phyloP scores from a whole-genome alignment of 139 green algal species.

The Eudorina sp. region DNA sequence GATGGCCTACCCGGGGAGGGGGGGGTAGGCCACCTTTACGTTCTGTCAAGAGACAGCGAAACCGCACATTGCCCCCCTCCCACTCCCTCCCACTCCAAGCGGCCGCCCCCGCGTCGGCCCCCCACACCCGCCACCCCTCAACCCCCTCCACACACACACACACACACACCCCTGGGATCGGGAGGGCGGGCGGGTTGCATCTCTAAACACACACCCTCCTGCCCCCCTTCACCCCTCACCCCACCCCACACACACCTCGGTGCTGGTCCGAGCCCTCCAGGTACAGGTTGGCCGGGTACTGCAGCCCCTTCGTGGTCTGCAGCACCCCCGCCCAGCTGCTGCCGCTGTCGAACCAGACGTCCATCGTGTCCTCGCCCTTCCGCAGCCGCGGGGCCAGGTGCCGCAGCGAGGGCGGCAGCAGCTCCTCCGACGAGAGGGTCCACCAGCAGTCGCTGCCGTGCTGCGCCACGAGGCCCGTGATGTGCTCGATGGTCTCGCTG shows the following conservation, averaged over 20 bases:
- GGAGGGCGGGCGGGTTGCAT: too few relatives aligned
- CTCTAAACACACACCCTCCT: too few relatives aligned
- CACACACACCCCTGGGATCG: background rate
- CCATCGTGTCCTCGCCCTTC: constrained; percentile 97
- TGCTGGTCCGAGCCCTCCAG: constrained; percentile 98
- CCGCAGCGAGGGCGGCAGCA: constrained; percentile 85
- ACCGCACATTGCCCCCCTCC: background rate
- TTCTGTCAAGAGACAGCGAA: too few relatives aligned
- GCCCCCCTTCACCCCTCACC: background rate
- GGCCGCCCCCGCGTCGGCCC: background rate
- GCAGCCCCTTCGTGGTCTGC: constrained; percentile 65
- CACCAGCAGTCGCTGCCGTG: constrained; percentile 93
- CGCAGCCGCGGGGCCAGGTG: constrained; percentile 52
- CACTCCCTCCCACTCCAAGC: background rate
- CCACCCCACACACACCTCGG: constrained; percentile 66
- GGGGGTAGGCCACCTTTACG: too few relatives aligned
- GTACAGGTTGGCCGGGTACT: constrained; percentile 96
- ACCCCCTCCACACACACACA: background rate
- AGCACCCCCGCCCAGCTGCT: constrained; percentile 93
- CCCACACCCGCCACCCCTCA: too few relatives aligned
- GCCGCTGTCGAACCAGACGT: constrained; percentile 99
- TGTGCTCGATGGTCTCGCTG: constrained; percentile 88
- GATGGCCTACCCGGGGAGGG: too few relatives aligned
- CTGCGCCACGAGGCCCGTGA: constrained; percentile 81
- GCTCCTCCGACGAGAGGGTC: constrained; percentile 78